A percentile compares a stretch with the other conserved stretches of the same genome.
Evolutionary conservation across 148 eudicot species (phyloP).

Genomic region (Rhododendron henanense): DNA sequence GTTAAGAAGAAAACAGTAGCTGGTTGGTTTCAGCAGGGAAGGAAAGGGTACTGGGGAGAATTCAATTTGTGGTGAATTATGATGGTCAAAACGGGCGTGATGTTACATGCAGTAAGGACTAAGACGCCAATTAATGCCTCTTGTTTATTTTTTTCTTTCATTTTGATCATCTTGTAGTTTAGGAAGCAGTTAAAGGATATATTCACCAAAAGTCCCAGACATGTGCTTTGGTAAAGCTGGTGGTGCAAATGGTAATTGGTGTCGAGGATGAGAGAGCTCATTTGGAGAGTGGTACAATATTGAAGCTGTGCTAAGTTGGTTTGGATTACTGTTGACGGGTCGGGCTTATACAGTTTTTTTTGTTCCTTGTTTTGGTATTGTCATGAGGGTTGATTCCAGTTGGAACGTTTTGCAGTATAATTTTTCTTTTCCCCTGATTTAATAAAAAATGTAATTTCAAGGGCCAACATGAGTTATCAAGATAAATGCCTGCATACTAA

Average conservation of each 20-base stretch:
- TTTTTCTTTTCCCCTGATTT: too few relatives aligned
- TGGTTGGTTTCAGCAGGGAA: not conserved
- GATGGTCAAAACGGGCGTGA: not conserved
- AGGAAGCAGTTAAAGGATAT: not conserved
- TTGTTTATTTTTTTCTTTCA: not conserved
- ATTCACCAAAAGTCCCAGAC: not conserved
- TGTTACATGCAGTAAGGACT: not conserved
- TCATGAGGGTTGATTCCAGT: not conserved
- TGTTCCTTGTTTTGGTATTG: not conserved
- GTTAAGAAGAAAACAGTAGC: not conserved
- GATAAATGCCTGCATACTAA: not conserved
- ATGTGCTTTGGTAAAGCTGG: not conserved
- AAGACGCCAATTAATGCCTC: not conserved
- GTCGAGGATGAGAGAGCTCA: not conserved
- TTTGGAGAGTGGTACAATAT: not conserved
- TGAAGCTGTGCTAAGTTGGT: not conserved
- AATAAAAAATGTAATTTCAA: not conserved
- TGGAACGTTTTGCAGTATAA: not conserved
- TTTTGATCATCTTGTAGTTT: not conserved
- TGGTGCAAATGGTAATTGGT: not conserved
- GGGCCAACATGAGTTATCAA: not conserved
- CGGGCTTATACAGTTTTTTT: not conserved
- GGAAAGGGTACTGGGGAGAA: not conserved
- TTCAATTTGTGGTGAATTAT: not conserved
- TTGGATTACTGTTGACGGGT: not conserved